Evolutionary conservation across 2,329 filamentous ascomycete species (phyloP).

Genomic region (Plectosphaerella plurivora): DNA sequence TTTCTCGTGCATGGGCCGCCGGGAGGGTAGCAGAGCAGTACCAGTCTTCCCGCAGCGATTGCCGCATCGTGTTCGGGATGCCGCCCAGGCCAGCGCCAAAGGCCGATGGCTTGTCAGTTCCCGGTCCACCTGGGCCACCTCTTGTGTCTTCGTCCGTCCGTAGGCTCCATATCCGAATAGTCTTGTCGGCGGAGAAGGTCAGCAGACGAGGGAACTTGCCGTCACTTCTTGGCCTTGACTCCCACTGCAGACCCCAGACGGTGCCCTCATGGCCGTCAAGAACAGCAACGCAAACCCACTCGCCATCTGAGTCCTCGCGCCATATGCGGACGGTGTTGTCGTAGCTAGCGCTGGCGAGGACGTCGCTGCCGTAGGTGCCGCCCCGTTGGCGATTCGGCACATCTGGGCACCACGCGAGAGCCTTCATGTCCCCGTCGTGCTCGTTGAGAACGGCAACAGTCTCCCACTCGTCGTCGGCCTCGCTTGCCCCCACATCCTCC

Average conservation of each 20-base stretch:
- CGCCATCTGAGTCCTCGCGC: slow-evolving; percentile 80
- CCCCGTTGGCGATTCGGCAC: slow-evolving; percentile 39
- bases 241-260: slow-evolving; percentile 85
- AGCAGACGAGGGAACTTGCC: slow-evolving; percentile 58
- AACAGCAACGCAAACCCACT: slow-evolving; percentile 87
- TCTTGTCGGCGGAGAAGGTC: slow-evolving; percentile 81
- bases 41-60: slow-evolving; percentile 78
- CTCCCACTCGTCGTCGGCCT: slow-evolving; percentile 92
- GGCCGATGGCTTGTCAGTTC: slow-evolving; percentile 4
- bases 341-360: slow-evolving; percentile 88
- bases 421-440: slow-evolving; percentile 94
- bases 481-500: slow-evolving; percentile 75
- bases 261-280: slow-evolving; percentile 79
- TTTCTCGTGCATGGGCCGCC: slow-evolving; percentile 67
- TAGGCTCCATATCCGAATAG: slow-evolving; percentile 74
- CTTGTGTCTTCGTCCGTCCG: slow-evolving; percentile 39
- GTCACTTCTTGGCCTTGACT: slow-evolving; percentile 34
- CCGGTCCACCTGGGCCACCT: background rate
- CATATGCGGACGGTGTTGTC: slow-evolving; percentile 88
- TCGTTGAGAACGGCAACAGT: slow-evolving; percentile 92
- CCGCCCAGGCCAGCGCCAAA: slow-evolving; percentile 44
- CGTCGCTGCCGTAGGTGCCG: slow-evolving; percentile 55
- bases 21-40: slow-evolving; percentile 72
- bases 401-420: slow-evolving; percentile 84
- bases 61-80: slow-evolving; percentile 87